Percentiles rank a stretch among this genome's conserved stretches.
These are phyloP conservation scores for Piedraia hortae DNA, from an alignment of 2,329 filamentous ascomycete genomes.

Conservation along the genomic window DNA sequence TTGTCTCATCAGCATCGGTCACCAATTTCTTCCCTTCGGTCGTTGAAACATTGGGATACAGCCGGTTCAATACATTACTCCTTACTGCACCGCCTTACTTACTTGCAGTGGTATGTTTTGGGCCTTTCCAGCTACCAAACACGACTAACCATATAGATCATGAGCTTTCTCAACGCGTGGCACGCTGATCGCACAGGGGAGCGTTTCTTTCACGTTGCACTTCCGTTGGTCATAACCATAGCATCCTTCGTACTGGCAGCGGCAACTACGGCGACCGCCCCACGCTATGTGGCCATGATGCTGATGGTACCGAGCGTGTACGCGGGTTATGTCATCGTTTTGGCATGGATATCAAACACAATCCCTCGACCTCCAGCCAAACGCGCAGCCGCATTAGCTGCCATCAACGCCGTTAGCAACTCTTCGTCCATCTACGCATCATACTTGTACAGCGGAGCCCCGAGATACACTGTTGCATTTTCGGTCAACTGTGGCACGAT, in stretches of 20 bases:
- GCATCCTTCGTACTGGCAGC: slow-evolving; percentile 11
- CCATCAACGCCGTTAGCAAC: slow-evolving; percentile 50
- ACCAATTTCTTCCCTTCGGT: slow-evolving; percentile 12
- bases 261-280: slow-evolving; percentile 8
- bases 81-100: slow-evolving; percentile 13
- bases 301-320: slow-evolving; percentile 22
- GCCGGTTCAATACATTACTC: slow-evolving; percentile 9
- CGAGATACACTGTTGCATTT: slow-evolving; percentile 11
- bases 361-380: slow-evolving; percentile 52
- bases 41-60: slow-evolving; percentile 12
- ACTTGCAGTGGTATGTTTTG: slow-evolving; percentile 6
- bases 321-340: slow-evolving; percentile 32
- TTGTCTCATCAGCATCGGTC: slow-evolving; percentile 12
- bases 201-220: slow-evolving; percentile 15
- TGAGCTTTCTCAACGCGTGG: slow-evolving; percentile 13
- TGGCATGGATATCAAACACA: slow-evolving; percentile 52
- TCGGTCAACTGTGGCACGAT: slow-evolving; percentile 27
- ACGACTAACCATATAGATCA: too few relatives aligned
- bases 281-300: slow-evolving; percentile 13
- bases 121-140: too few relatives aligned
- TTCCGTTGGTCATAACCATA: slow-evolving; percentile 9
- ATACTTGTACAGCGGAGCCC: slow-evolving; percentile 13
- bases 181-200: slow-evolving; percentile 16
- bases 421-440: slow-evolving; percentile 33
- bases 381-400: slow-evolving; percentile 41